Evolutionary conservation across 257 asterid genomes (phyloP).

Genomic region (Scutellaria barbata): DNA sequence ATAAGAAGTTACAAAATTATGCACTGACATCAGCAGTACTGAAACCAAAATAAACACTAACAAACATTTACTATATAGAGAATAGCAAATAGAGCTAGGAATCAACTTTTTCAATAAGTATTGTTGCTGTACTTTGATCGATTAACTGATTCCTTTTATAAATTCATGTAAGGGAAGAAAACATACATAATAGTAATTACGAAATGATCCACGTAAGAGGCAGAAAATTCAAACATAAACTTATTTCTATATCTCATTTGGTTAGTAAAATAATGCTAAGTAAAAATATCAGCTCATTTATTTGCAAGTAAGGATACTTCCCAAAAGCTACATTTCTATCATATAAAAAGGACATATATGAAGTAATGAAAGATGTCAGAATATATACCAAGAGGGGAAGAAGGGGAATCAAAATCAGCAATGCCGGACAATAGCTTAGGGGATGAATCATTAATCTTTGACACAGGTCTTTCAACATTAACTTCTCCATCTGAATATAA

Average conservation of each 20-base stretch:
- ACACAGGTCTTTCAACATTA: slow-evolving; percentile 31
- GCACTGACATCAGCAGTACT: slow-evolving; percentile 19
- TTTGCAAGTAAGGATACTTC: slow-evolving; percentile 1
- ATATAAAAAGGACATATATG: background rate
- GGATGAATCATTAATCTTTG: slow-evolving; percentile 39
- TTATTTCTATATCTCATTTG: slow-evolving; percentile 24
- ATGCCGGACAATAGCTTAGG: slow-evolving; percentile 48
- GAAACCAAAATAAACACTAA: background rate
- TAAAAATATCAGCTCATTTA: background rate
- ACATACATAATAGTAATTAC: background rate
- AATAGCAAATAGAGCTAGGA: background rate
- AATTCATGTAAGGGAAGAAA: background rate
- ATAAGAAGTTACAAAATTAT: slow-evolving; percentile 20
- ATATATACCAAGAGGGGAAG: slow-evolving; percentile 46
- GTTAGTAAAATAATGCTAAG: background rate
- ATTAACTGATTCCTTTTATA: slow-evolving; percentile 21
- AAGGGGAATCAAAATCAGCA: slow-evolving; percentile 54
- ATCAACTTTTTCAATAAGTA: slow-evolving; percentile 12
- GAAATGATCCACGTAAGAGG: background rate
- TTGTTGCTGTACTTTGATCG: slow-evolving; percentile 9
- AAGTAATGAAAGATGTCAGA: slow-evolving; percentile 2
- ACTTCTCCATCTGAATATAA: slow-evolving; percentile 34
- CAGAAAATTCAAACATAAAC: slow-evolving; percentile 1
- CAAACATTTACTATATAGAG: background rate
- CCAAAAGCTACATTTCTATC: background rate